Conservation (phyloP, 495 filamentous ascomycete species). For the Neurospora terricola region DNA sequence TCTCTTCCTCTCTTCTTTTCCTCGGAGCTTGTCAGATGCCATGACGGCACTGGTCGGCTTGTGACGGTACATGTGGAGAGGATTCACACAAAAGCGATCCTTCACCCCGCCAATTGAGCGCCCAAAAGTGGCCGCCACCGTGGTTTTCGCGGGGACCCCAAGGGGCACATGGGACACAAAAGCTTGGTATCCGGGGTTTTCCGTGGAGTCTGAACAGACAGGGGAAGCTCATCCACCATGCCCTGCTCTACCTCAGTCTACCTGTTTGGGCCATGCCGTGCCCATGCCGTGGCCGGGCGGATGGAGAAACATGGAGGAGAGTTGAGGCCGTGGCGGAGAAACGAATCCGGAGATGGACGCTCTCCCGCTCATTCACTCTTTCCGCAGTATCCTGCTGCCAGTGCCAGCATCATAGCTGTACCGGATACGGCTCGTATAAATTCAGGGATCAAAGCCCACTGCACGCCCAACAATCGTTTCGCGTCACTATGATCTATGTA, state of each 20-base stretch:
- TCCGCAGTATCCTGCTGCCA: background rate
- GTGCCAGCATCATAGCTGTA: background rate
- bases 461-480: background rate
- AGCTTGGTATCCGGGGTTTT: conserved; percentile 2
- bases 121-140: background rate
- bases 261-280: background rate
- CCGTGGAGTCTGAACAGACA: background rate
- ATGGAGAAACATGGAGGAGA: background rate
- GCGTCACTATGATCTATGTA: background rate
- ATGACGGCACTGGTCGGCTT: conserved; percentile 26
- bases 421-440: background rate
- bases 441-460: background rate
- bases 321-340: background rate
- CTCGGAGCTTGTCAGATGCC: background rate
- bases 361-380: background rate
- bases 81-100: background rate
- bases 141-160: conserved; percentile 1
- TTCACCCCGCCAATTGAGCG: conserved; percentile 5
- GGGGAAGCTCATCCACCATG: background rate
- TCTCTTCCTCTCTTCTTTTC: background rate
- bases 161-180: background rate
- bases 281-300: background rate
- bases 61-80: conserved; percentile 19
- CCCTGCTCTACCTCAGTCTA: background rate
- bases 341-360: background rate